phyloP scores from a whole-genome alignment of 768 basidiomycete genomes.

The Russula foetens region DNA sequence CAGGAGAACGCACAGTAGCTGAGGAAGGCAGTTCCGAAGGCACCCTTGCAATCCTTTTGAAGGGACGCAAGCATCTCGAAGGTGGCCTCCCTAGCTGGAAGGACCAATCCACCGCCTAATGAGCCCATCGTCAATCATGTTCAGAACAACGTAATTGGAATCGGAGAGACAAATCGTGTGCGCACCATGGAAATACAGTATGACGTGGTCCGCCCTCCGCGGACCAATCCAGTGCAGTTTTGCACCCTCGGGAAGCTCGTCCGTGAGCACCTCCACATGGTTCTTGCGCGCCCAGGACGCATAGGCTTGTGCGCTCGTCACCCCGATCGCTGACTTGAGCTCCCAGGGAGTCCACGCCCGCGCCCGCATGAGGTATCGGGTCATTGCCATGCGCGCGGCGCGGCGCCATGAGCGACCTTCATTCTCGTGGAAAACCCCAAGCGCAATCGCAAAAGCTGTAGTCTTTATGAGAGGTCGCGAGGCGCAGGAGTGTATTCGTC shows the following conservation, averaged over 20 bases:
- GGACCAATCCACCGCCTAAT: slow-evolving; percentile 2
- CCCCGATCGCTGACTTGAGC: background rate
- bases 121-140: background rate
- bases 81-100: background rate
- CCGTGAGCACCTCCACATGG: background rate
- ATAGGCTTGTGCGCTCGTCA: background rate
- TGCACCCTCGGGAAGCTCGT: slow-evolving; percentile 1
- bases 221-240: slow-evolving; percentile 10
- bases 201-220: background rate
- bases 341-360: background rate
- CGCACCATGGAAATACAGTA: slow-evolving; percentile 8
- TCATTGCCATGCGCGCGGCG: background rate
- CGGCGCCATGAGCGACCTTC: slow-evolving; percentile 5
- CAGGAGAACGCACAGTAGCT: slow-evolving; percentile 4
- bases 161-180: too few relatives aligned
- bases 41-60: background rate
- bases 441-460: background rate
- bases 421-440: slow-evolving; percentile 2
- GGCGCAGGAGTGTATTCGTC: too few relatives aligned
- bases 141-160: background rate
- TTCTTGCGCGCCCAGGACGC: background rate
- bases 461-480: background rate
- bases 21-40: slow-evolving; percentile 1
- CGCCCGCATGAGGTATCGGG: background rate
- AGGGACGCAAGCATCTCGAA: slow-evolving; percentile 1